Conservation (phyloP, 345 rosid genomes). For the Rhodamnia rubescens region DNA sequence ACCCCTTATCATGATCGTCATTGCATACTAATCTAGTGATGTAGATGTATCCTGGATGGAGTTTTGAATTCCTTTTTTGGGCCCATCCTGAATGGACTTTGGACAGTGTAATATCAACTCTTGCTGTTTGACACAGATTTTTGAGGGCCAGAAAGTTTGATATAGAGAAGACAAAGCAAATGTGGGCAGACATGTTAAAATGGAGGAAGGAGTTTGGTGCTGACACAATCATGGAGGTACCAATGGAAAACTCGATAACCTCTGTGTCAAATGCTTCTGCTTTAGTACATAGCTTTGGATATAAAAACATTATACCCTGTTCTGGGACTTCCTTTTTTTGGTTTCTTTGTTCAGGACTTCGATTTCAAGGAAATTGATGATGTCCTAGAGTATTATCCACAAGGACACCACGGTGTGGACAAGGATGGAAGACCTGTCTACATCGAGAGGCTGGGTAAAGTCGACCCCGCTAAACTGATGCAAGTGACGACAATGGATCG, state of each 20-base stretch:
- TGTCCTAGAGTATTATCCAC: constrained; percentile 74
- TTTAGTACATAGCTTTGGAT: neutral
- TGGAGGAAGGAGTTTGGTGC: constrained; percentile 81
- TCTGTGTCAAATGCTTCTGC: neutral
- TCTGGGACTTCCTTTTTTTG: neutral
- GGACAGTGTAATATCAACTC: neutral
- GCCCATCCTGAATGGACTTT: neutral
- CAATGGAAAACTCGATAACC: neutral
- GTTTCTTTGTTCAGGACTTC: constrained; percentile 38
- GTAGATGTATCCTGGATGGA: neutral
- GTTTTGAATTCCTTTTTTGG: neutral
- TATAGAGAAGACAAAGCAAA: constrained; percentile 71
- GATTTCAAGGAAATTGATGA: constrained; percentile 64
- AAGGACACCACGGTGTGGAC: constrained; percentile 90
- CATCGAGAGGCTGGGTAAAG: constrained; percentile 74
- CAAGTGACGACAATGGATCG: constrained; percentile 78
- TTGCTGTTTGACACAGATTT: constrained; percentile 28
- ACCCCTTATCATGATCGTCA: neutral
- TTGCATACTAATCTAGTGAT: neutral
- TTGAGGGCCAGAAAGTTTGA: constrained; percentile 87
- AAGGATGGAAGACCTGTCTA: constrained; percentile 80
- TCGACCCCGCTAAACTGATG: constrained; percentile 71
- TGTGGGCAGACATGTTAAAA: constrained; percentile 82
- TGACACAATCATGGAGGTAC: constrained; percentile 68
- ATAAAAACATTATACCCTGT: neutral